Percentiles rank a stretch among this genome's conserved stretches.
Conservation (phyloP, 1,284 basidiomycete genomes). For the Moesziomyces parantarcticus region DNA sequence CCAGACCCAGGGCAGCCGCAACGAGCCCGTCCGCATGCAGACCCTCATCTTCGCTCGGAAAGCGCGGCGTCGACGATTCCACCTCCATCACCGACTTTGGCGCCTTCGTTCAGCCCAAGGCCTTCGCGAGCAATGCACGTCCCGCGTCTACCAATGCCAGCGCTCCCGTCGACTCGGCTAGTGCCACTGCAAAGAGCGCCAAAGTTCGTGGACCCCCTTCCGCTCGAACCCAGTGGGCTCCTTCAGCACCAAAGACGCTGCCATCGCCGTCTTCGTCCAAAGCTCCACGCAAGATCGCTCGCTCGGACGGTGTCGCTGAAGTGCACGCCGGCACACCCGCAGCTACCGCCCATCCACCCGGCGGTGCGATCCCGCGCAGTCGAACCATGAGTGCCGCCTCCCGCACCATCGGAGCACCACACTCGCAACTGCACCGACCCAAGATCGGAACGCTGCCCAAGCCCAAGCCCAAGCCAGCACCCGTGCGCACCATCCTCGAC, state of each 20-base stretch:
- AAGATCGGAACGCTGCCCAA: constrained; percentile 40
- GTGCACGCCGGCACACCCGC: constrained; percentile 14
- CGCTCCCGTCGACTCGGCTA: neutral
- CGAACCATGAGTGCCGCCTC: constrained; percentile 13
- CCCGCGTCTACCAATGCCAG: neutral
- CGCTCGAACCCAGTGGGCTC: constrained; percentile 20
- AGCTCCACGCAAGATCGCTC: constrained; percentile 26
- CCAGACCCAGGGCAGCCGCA: constrained; percentile 1
- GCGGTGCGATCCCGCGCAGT: constrained; percentile 9
- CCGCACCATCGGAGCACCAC: neutral
- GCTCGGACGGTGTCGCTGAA: constrained; percentile 22
- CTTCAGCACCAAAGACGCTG: neutral
- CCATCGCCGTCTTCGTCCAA: constrained; percentile 25
- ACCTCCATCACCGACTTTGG: constrained; percentile 38
- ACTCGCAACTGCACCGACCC: constrained; percentile 7
- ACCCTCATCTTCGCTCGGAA: constrained; percentile 30
- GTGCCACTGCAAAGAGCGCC: constrained; percentile 1
- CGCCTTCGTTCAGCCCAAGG: constrained; percentile 6
- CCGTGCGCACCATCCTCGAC: constrained; percentile 29
- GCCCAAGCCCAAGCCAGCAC: constrained; percentile 8
- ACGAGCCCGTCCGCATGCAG: constrained; percentile 12
- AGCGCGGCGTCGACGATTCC: constrained; percentile 18
- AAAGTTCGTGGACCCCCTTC: constrained; percentile 41
- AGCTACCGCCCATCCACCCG: neutral
- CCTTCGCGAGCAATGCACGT: neutral